Conservation (phyloP, 176 grass and related monocot genomes). For the Carex pumila region DNA sequence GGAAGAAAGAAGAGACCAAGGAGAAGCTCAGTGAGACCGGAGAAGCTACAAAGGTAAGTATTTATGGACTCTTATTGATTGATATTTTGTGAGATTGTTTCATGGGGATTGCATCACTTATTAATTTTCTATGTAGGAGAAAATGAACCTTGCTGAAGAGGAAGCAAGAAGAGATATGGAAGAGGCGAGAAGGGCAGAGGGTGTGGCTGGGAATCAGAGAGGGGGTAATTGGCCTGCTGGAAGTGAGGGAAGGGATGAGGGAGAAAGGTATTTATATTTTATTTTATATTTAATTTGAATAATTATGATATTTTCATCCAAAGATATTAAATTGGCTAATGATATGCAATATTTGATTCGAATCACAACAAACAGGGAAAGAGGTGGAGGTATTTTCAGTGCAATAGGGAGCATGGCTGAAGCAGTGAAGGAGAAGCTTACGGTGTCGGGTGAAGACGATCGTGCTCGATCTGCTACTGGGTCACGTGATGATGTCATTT, state of each 20-base stretch:
- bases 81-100: background rate
- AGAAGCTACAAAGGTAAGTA: constrained; percentile 17
- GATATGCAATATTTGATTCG: background rate
- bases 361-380: constrained; percentile 3
- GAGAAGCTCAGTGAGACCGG: background rate
- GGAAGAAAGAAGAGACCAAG: constrained; percentile 29
- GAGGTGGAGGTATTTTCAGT: constrained; percentile 28
- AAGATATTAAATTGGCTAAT: background rate
- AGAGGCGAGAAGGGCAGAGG: background rate
- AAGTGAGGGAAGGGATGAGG: background rate
- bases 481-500: constrained; percentile 24
- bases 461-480: background rate
- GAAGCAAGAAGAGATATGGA: constrained; percentile 23
- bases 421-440: constrained; percentile 64
- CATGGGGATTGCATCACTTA: background rate
- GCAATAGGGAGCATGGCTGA: constrained; percentile 59
- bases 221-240: background rate
- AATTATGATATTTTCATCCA: background rate
- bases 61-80: background rate
- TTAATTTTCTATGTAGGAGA: constrained; percentile 13
- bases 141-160: constrained; percentile 17
- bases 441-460: constrained; percentile 21
- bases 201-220: background rate
- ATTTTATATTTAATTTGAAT: background rate
- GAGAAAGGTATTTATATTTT: background rate